Percentiles rank a stretch among this genome's conserved stretches.
phyloP scores from a whole-genome alignment of 768 basidiomycete genomes.

The Mycena alexandri region DNA sequence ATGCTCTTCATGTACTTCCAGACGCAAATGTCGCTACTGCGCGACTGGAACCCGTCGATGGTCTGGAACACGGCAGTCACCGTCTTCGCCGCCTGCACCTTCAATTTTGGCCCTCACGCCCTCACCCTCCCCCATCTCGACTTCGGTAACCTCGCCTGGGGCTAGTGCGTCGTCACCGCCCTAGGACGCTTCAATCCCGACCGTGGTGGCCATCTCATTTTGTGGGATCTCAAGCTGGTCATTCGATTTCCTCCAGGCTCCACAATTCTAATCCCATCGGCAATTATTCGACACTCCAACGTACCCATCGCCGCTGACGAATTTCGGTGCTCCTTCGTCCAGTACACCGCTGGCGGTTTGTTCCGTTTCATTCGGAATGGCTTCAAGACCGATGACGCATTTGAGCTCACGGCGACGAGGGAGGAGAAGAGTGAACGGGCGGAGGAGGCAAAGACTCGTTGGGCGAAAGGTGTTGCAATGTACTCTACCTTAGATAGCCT shows the following conservation, averaged over 20 bases:
- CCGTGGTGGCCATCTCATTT: conserved; percentile 47
- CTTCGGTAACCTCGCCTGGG: conserved; percentile 45
- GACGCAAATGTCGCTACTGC: not conserved
- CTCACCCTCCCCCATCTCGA: conserved; percentile 45
- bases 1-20: conserved; percentile 8
- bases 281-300: conserved; percentile 43
- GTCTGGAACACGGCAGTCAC: not conserved
- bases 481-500: no score
- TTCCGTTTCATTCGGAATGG: no score
- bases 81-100: conserved; percentile 43
- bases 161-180: conserved; percentile 48
- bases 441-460: no score
- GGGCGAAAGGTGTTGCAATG: no score
- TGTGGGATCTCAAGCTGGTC: conserved; percentile 44
- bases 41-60: not conserved
- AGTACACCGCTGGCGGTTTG: conserved; percentile 41
- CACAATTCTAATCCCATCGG: conserved; percentile 46
- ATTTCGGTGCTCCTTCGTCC: conserved; percentile 38
- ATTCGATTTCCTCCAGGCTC: conserved; percentile 43
- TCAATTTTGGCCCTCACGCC: conserved; percentile 46
- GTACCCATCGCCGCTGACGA: conserved; percentile 35
- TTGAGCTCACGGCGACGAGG: no score
- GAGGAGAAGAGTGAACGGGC: no score
- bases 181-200: conserved; percentile 44
- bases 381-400: no score